Percentiles rank a stretch among this genome's conserved stretches.
Evolutionary conservation across 371 early-diverging fungal genomes (phyloP).

Genomic region (Nematocida sp.): DNA sequence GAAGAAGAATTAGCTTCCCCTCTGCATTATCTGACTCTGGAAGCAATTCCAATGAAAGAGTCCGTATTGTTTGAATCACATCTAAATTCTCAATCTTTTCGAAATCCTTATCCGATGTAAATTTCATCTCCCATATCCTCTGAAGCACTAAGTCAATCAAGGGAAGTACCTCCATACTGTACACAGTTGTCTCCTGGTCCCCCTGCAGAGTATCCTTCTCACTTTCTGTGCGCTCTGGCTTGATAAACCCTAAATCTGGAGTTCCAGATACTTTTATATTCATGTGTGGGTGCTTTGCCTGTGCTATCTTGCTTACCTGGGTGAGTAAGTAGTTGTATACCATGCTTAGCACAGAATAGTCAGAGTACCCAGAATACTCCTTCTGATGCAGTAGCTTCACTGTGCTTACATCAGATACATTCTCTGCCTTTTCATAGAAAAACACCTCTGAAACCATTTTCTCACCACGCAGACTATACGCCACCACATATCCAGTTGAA

Average conservation of each 20-base stretch:
- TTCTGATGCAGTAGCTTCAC: not conserved
- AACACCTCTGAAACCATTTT: slow-evolving; percentile 18
- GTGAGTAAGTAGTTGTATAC: not conserved
- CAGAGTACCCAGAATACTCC: slow-evolving; percentile 11
- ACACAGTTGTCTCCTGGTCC: not conserved
- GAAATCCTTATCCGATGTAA: not conserved
- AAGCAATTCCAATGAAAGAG: not conserved
- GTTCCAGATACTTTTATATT: not conserved
- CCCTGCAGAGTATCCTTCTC: not conserved
- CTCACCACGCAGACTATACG: slow-evolving; percentile 27
- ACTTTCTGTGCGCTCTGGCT: not conserved
- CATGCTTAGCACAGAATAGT: not conserved
- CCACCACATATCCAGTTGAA: not conserved
- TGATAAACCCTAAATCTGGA: not conserved
- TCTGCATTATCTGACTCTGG: not conserved
- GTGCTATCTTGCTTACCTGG: not conserved
- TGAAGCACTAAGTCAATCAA: not conserved
- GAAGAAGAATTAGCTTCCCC: not conserved
- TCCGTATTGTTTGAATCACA: not conserved
- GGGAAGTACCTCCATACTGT: not conserved
- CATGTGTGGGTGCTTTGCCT: not conserved
- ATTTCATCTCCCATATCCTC: not conserved
- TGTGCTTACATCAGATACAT: not conserved
- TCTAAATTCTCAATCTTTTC: not conserved
- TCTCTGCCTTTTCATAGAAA: not conserved